Evolutionary conservation across 768 basidiomycete species (phyloP).

Genomic region (Mycena belliarum): DNA sequence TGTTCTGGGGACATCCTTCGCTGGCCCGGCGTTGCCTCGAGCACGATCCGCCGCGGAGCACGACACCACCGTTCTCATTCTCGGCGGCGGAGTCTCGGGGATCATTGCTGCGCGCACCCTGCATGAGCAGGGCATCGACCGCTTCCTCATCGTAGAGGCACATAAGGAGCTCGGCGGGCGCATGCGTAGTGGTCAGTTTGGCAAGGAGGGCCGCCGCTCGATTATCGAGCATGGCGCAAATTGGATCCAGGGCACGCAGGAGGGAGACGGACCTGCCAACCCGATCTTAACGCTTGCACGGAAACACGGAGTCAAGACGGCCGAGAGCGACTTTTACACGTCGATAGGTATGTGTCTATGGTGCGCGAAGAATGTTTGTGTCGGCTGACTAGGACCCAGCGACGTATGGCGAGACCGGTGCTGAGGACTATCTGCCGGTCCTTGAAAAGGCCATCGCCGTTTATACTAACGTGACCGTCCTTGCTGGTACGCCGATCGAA

Average conservation of each 20-base stretch:
- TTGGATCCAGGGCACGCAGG: constrained; percentile 58
- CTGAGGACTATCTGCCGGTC: constrained; percentile 47
- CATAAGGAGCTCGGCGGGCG: constrained; percentile 62
- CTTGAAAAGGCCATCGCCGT: constrained; percentile 42
- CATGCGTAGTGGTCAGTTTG: constrained; percentile 51
- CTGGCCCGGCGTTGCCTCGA: not conserved
- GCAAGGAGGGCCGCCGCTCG: constrained; percentile 29
- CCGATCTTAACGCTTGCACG: constrained; percentile 60
- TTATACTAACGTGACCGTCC: constrained; percentile 41
- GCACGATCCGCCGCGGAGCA: not conserved
- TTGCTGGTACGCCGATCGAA: constrained; percentile 43
- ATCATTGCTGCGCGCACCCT: constrained; percentile 65
- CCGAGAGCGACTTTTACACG: constrained; percentile 44
- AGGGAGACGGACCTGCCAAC: constrained; percentile 50
- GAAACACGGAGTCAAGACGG: constrained; percentile 53
- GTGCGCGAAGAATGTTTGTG: constrained; percentile 23
- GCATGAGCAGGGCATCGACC: constrained; percentile 50
- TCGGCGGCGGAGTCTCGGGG: constrained; percentile 69
- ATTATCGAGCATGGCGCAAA: constrained; percentile 61
- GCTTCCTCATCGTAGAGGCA: constrained; percentile 64
- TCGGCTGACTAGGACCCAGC: not conserved
- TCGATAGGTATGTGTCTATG: constrained; percentile 40
- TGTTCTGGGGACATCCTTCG: not conserved
- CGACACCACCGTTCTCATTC: constrained; percentile 45
- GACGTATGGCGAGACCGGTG: constrained; percentile 55